Evolutionary conservation across 495 filamentous ascomycete species (phyloP), one percentile per base, ranked within the genome.

Genomic region (Lasiosphaeriaceae sp.): DNA sequence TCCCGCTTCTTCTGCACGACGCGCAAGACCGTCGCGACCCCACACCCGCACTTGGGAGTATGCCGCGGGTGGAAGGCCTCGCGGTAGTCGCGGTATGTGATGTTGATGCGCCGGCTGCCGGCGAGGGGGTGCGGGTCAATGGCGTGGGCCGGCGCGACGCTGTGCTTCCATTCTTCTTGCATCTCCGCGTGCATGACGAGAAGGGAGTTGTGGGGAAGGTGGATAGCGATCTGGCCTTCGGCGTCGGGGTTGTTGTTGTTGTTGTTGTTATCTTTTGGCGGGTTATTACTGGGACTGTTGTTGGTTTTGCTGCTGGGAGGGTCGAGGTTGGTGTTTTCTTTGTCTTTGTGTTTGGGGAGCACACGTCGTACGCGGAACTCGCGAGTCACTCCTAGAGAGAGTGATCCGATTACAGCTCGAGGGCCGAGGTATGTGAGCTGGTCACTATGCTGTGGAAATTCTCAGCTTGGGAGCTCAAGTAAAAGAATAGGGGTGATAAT

Each of bases 151-250:
- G 92, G 87, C 0, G 81, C 73, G 46, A 98, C 88, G 56, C 82
- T 83, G 66, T 92, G 87, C 62, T 90, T 90, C 87, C 87, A 90
- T 50, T 80, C 82, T 59, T 90, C 87, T 62, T 90, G 87, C 86
- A 89, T 90, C 56, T 94, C 90, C 1, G 92, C 90, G 66, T 96
- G 90, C 94, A 98, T 98, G 4, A 97, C 74, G 0, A 98, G 74
- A 1, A 98, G 79, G 0, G 89, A 92, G 67, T 97, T 97, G 71
- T 98, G 94, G 1, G 92, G 92, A 0, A 97, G 83, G 66, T 94
- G 90, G 52, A 98, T 90, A 3, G 90, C 81, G 43, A 97, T 92
- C 60, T 95, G 91, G 5, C 93, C 93, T 34, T 46, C 37, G 4
- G 75, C 75, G 59, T 90, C 82, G 17, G 81, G 71, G 19, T 78